Conservation (phyloP, 495 filamentous ascomycete species). For the Penicillium riverlandense region DNA sequence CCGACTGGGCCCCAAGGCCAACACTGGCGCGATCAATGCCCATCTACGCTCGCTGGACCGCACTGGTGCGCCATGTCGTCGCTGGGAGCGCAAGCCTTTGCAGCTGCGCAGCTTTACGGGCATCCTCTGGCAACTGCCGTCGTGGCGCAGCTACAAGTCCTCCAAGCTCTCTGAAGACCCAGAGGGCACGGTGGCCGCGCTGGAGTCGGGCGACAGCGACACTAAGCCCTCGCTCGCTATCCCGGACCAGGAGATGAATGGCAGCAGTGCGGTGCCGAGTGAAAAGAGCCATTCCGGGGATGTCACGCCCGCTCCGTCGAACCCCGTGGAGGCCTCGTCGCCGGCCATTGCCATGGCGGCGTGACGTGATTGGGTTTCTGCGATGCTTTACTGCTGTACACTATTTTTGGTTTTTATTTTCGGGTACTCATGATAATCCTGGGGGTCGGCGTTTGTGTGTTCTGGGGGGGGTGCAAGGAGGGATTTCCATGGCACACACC, state of each 20-base stretch:
- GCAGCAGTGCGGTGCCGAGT: constrained; percentile 45
- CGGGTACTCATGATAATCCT: no score
- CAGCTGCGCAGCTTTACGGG: constrained; percentile 91
- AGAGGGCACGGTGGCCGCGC: constrained; percentile 30
- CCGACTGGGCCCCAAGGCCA: constrained; percentile 93
- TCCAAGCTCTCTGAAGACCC: constrained; percentile 24
- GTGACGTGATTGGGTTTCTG: constrained; percentile 12
- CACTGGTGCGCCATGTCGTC: constrained; percentile 81
- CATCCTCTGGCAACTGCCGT: constrained; percentile 70
- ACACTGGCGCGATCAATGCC: constrained; percentile 96
- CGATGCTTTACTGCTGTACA: not conserved
- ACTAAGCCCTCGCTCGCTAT: constrained; percentile 69
- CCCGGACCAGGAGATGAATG: constrained; percentile 47
- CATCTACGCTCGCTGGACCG: constrained; percentile 89
- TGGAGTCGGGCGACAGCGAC: constrained; percentile 58
- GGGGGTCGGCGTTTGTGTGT: no score
- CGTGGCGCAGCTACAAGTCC: constrained; percentile 70
- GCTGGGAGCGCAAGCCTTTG: constrained; percentile 78
- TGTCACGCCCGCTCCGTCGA: constrained; percentile 32
- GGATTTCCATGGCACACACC: no score
- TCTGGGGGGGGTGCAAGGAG: no score
- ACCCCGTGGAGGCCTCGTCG: constrained; percentile 37
- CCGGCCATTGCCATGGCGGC: constrained; percentile 39
- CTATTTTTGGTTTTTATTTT: constrained; percentile 4
- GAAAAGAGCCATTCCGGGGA: constrained; percentile 62